Base-by-base conservation (phyloP, 176 grass and related monocot genomes). In the Lolium multiflorum region DNA sequence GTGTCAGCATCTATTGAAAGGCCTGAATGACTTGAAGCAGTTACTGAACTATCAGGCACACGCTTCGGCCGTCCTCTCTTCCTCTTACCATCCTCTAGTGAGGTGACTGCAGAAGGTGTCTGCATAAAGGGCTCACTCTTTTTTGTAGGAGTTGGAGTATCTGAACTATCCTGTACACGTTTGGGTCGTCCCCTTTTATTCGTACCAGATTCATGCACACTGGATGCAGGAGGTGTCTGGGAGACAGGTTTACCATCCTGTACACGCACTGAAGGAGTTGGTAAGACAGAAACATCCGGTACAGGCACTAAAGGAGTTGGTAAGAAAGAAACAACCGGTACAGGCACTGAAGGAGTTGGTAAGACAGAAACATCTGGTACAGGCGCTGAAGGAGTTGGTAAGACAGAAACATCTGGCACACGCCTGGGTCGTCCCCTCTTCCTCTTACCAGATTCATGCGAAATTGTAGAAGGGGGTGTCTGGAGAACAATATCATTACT, bases 81-180 rank as follows among this genome's bases (percentile, higher is more conserved):
- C 71, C 44, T 49, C 44, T 74, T 74, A 25, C 71, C 44, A 74
- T 49, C 71, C 71, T 49, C 71, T 6, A 49, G 13, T 49, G 13
- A 74, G 43, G 71, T 74, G 44, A 74, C 44, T 49, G 43, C 71
- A 74, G 71, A 49, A 7, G 71, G 44, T 25, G 71, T 49, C 71
- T 74, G 71, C 71, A 49, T 49, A 74, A 74, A 47, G 12, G 43
- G 71, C 11, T 49, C 71, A 49, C 12, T 74, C 12, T 74, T 21
- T 74, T 74, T 49, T 74, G 71, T 43, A 72, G 69, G 69, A 74
- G 71, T 74, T 74, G 46, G 7, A 74, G 44, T 49, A 74, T 73
- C 43, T 73, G 70, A 73, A 73, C 11, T 48, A 73, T 74, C n/a
- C 44, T 74, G 71, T 44, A 49, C 71, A 74, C 44, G 43, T 21